Base-by-base conservation (phyloP, 2,329 filamentous ascomycete genomes). In the Bimuria novae-zelandiae region DNA sequence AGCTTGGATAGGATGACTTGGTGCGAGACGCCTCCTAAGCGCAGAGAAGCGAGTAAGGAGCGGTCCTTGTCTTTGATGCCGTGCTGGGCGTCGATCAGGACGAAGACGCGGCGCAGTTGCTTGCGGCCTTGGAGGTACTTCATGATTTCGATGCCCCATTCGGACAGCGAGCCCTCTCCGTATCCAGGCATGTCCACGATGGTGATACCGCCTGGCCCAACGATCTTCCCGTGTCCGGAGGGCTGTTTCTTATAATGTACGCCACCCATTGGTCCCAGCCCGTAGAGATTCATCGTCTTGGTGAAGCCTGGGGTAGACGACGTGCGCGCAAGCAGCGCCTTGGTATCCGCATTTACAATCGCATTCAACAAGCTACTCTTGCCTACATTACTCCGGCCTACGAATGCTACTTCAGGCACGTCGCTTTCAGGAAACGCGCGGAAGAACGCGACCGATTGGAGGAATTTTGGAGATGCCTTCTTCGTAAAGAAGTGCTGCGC, bases 121-220 rank as follows among this genome's bases (percentile, higher is more conserved):
- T 81, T 84, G 56, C 87, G 78, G 37, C 78, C 76, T 57, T 79
- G 76, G 27, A 90, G 69, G 72, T 88, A 89, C 68, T 88, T 89
- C 76, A 89, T 77, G 54, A 89, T 87, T 69, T 89, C 84, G 21
- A 71, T 66, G 0, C 87, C 87, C 86, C 87, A 89, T 61, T 84
- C 82, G 7, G 77, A 70, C 29, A 80, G 73, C 63, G 83, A 85
- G 1, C 81, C 85, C 51, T 83, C 80, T 3, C 87, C 87, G 64
- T 90, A 90, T 0, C 87, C 87, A 1, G 87, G 88, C 82, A 88
- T 88, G 69, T 90, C 87, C 17, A 90, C 76, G 29, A 90, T 77
- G 0, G 86, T 80, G 23, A 88, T 65, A 0, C 76, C 77, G 0
- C 75, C 73, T 0, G 57, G 51, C 0, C 75, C 74, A 7, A 76